Percentiles rank a stretch among this genome's conserved stretches.
phyloP scores from a whole-genome alignment of 2,329 filamentous ascomycete genomes.

The Cryphonectria carpinicola region DNA sequence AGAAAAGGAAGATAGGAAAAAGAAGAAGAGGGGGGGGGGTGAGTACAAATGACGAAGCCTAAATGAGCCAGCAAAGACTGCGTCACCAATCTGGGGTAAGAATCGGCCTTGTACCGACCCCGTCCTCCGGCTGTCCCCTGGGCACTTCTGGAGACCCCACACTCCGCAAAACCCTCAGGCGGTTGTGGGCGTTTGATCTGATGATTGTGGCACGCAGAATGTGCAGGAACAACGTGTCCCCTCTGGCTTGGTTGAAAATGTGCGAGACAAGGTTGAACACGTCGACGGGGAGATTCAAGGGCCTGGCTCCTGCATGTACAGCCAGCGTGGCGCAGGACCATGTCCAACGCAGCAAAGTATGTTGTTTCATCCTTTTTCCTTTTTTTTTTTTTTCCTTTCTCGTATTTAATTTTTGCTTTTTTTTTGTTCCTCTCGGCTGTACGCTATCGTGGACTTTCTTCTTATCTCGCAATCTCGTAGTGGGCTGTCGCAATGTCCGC shows the following conservation, averaged over 20 bases:
- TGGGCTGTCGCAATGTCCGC: constrained; percentile 11
- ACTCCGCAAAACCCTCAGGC: constrained; percentile 24
- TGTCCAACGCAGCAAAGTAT: neutral
- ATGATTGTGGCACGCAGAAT: constrained; percentile 21
- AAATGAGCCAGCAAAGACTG: constrained; percentile 5
- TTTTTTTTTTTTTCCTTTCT: neutral
- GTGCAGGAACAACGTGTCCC: neutral
- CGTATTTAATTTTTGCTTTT: neutral
- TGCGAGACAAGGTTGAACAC: neutral
- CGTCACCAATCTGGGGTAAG: constrained; percentile 29
- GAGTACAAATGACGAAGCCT: neutral
- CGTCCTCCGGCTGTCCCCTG: constrained; percentile 18
- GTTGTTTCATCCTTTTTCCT: neutral
- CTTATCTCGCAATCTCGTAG: constrained; percentile 20
- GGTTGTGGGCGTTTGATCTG: constrained; percentile 23
- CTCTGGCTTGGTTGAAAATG: neutral
- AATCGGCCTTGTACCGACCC: constrained; percentile 23
- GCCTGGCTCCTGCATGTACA: neutral
- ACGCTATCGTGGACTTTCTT: neutral
- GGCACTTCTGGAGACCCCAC: constrained; percentile 22
- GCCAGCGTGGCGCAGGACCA: neutral
- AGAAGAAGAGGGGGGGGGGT: neutral
- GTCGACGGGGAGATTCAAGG: neutral
- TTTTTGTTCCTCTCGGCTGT: neutral
- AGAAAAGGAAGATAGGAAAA: too few relatives aligned